Base-by-base conservation (phyloP, 768 basidiomycete genomes). In the Antrodiella citrinella region DNA sequence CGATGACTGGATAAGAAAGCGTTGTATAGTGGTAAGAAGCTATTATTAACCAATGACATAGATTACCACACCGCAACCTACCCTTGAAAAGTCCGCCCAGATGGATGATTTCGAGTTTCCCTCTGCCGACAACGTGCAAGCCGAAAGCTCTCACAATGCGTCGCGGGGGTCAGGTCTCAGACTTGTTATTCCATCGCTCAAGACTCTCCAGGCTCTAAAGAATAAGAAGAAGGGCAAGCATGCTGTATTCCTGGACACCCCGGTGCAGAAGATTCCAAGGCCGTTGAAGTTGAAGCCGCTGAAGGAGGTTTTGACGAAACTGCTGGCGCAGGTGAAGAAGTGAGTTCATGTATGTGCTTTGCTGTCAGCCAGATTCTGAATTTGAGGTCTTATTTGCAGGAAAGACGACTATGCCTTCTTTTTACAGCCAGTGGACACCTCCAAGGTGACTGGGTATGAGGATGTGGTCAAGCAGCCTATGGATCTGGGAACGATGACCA, bases 361-460 rank as follows among this genome's bases (percentile, higher is more conserved):
- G n/a, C n/a, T n/a, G n/a, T n/a, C n/a, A n/a, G n/a, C n/a, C n/a
- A n/a, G n/a, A n/a, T n/a, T n/a, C n/a, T n/a, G n/a, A n/a, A n/a
- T n/a, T n/a, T n/a, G n/a, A n/a, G n/a, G 4, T 41, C 42, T 26
- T 43, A 24, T n/a, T 9, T 48, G 41, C 56, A 90, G 88, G 70
- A 89, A 84, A 64, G 88, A 90, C 61, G 85, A 87, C 65, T 91
- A 91, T 71, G 86, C 84, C 1, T 90, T 90, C 66, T 91, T 91
- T 63, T 64, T 89, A 49, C 59, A 65, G 30, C 86, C 86, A 1
- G 88, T 91, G 4, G 74, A 88, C 62, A 63, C 66, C 0, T 62
- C 68, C 1, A 72, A 77, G 55, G 81, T 87, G 0, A 74, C 81
- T 10, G 80, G 80, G 1, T 85, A 85, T 55, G 50, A 69, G 11